phyloP scores from a whole-genome alignment of 371 early-diverging fungal species.

The Thermomucor indicae-seudaticae region DNA sequence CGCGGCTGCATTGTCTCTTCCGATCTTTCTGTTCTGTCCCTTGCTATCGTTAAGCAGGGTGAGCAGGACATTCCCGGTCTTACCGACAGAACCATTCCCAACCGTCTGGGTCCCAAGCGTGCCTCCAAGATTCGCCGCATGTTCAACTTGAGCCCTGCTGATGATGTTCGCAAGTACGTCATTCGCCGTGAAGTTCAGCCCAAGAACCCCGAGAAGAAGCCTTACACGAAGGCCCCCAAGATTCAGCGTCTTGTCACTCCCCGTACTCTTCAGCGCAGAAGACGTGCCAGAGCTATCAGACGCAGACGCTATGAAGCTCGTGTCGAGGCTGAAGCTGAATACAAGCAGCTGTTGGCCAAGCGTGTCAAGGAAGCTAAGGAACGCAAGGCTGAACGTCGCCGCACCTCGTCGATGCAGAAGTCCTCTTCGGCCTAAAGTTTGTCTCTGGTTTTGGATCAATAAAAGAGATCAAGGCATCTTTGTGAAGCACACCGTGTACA shows the following conservation, averaged over 20 bases:
- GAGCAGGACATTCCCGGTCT: slow-evolving; percentile 95
- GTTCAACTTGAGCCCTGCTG: slow-evolving; percentile 94
- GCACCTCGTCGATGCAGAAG: slow-evolving; percentile 60
- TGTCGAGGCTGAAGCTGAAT: slow-evolving; percentile 86
- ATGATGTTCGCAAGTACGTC: slow-evolving; percentile 97
- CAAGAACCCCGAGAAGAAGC: slow-evolving; percentile 86
- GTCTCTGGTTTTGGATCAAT: too few species aligned
- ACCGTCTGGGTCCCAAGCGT: slow-evolving; percentile 98
- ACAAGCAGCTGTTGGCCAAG: slow-evolving; percentile 88
- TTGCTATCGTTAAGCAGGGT: slow-evolving; percentile 96
- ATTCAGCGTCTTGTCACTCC: slow-evolving; percentile 98
- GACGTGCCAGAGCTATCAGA: slow-evolving; percentile 77
- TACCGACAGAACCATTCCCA: slow-evolving; percentile 91
- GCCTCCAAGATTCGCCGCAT: slow-evolving; percentile 98
- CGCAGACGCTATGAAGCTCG: slow-evolving; percentile 71
- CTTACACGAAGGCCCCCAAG: slow-evolving; percentile 90
- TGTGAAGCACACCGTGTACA: too few species aligned
- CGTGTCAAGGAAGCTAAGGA: slow-evolving; percentile 88
- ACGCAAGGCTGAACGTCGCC: slow-evolving; percentile 62
- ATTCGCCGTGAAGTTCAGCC: slow-evolving; percentile 93
- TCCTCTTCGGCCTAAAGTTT: slow-evolving; percentile 50
- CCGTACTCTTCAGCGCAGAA: slow-evolving; percentile 91
- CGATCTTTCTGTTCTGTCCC: slow-evolving; percentile 93
- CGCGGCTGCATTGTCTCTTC: slow-evolving; percentile 98
- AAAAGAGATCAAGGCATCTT: too few species aligned